phyloP scores from a whole-genome alignment of 257 asterid species.

The Verbascum thapsus region DNA sequence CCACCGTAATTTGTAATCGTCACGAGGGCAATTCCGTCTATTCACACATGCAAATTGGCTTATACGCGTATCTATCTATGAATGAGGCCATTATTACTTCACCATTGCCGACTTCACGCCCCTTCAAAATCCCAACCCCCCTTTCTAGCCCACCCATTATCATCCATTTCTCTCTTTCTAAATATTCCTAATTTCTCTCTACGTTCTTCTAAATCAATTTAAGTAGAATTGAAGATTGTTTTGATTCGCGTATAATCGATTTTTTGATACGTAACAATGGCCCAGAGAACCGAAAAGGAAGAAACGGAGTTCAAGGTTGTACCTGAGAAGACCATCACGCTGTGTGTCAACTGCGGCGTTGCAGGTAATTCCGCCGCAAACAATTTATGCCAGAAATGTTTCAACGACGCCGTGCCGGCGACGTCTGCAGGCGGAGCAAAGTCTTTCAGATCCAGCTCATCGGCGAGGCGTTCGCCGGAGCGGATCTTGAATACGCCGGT shows the following conservation, averaged over 20 bases:
- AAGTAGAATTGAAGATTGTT: no score
- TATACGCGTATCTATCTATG: slow-evolving; percentile 71
- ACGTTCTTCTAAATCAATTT: no score
- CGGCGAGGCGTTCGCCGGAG: slow-evolving; percentile 41
- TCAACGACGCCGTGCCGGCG: slow-evolving; percentile 46
- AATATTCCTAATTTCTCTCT: no score
- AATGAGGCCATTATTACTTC: slow-evolving; percentile 52
- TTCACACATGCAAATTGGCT: slow-evolving; percentile 35
- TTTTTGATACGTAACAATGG: no score
- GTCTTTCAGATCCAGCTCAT: slow-evolving; percentile 48
- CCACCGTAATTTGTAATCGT: slow-evolving; percentile 6
- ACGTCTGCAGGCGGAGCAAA: slow-evolving; percentile 33
- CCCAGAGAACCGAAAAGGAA: slow-evolving; percentile 84
- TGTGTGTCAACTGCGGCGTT: slow-evolving; percentile 70
- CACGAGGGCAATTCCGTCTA: slow-evolving; percentile 48
- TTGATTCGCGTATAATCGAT: no score
- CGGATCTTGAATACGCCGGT: slow-evolving; percentile 30
- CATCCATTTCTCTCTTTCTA: no score
- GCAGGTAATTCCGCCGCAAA: slow-evolving; percentile 53
- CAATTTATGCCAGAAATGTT: slow-evolving; percentile 61
- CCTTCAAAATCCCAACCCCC: slow-evolving; percentile 48
- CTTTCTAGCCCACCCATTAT: no score
- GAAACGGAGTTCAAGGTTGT: slow-evolving; percentile 81
- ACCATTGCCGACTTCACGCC: slow-evolving; percentile 57
- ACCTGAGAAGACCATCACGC: slow-evolving; percentile 66